A percentile compares a stretch with the other conserved stretches of the same genome.
Conservation (phyloP, 2,329 filamentous ascomycete genomes). For the Paraphoma chrysanthemicola region DNA sequence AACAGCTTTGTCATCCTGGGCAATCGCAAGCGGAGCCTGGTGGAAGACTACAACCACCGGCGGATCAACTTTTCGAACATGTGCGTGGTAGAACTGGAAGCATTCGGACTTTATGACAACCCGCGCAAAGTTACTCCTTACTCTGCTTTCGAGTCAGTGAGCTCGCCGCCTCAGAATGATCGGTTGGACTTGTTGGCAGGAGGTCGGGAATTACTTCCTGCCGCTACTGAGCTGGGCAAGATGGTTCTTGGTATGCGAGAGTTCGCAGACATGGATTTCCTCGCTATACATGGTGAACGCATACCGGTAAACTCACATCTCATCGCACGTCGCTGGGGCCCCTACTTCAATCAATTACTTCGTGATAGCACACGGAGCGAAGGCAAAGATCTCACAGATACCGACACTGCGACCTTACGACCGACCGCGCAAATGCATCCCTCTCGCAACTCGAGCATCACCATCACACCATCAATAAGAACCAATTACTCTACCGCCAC, state of each 20-base stretch:
- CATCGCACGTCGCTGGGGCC: conserved; percentile 87
- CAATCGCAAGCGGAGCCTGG: conserved; percentile 88
- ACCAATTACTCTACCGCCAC: conserved; percentile 55
- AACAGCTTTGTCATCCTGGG: conserved; percentile 97
- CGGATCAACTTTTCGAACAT: conserved; percentile 97
- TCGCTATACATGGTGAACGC: conserved; percentile 88
- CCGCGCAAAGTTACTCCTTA: conserved; percentile 79
- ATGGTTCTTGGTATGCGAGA: conserved; percentile 81
- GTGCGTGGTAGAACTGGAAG: conserved; percentile 95
- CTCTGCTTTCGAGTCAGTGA: conserved; percentile 85
- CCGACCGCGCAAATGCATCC: conserved; percentile 63
- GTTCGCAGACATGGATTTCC: conserved; percentile 93
- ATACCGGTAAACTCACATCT: conserved; percentile 94
- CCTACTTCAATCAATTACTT: conserved; percentile 91
- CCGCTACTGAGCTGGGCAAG: conserved; percentile 85
- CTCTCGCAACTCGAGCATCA: conserved; percentile 80
- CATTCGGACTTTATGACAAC: conserved; percentile 97
- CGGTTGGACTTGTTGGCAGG: conserved; percentile 67
- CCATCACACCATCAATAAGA: conserved; percentile 75
- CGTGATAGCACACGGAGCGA: conserved; percentile 75
- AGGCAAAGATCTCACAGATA: conserved; percentile 54
- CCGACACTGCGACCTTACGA: conserved; percentile 77
- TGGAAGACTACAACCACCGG: conserved; percentile 97
- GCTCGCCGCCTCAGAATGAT: conserved; percentile 68
- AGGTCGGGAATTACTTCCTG: conserved; percentile 76